Evolutionary conservation across 2,329 filamentous ascomycete genomes (phyloP).

Genomic region (Diaporthe sp.): DNA sequence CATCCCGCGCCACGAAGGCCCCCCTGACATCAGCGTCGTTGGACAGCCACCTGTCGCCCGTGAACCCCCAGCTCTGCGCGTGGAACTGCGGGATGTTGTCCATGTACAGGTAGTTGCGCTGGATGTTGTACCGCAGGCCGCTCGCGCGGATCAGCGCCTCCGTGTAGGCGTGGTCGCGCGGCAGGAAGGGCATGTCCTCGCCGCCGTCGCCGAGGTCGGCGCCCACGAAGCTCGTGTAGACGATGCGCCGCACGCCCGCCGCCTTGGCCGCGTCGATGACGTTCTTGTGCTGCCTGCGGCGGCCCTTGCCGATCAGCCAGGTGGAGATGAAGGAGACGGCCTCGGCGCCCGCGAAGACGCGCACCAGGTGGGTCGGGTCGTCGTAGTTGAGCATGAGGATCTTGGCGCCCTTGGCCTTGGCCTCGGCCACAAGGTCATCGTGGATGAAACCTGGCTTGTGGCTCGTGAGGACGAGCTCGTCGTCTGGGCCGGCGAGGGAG

Average conservation of each 20-base stretch:
- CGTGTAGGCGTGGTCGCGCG: constrained; percentile 45
- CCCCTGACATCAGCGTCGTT: constrained; percentile 42
- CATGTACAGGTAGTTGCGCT: constrained; percentile 45
- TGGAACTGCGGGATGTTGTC: constrained; percentile 44
- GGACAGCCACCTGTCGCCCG: constrained; percentile 44
- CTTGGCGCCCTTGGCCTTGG: constrained; percentile 35
- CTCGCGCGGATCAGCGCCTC: constrained; percentile 42
- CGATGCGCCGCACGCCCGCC: constrained; percentile 42
- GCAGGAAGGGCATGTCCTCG: constrained; percentile 42
- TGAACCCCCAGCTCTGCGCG: constrained; percentile 41
- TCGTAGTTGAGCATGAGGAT: constrained; percentile 41
- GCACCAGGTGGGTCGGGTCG: constrained; percentile 39
- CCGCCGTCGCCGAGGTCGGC: constrained; percentile 41
- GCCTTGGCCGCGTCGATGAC: constrained; percentile 43
- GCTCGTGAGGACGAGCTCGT: constrained; percentile 42
- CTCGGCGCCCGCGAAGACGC: constrained; percentile 44
- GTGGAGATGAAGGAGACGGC: constrained; percentile 45
- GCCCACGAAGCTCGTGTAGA: constrained; percentile 45
- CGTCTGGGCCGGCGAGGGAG: constrained; percentile 39
- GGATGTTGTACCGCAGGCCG: constrained; percentile 44
- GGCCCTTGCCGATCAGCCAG: constrained; percentile 42
- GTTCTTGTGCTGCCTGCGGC: constrained; percentile 42
- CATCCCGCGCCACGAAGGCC: constrained; percentile 45
- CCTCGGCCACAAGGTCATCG: constrained; percentile 29
- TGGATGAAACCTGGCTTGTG: constrained; percentile 32